These are phyloP conservation scores for Puccinia triticina DNA, from an alignment of 1,284 basidiomycete genomes.

Conservation along the genomic window DNA sequence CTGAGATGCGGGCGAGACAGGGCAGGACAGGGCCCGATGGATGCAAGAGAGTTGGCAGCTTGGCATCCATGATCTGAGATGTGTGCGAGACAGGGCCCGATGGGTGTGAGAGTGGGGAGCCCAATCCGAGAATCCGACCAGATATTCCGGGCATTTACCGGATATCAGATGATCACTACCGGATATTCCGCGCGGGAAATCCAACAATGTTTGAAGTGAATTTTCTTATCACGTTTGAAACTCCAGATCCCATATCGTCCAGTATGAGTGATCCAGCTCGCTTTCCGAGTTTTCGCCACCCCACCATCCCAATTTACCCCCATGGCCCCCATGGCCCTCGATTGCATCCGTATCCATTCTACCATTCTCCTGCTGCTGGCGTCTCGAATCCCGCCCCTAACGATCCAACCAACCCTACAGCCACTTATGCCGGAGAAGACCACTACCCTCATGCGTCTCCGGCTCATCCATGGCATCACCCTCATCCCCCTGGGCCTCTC, in stretches of 20 bases:
- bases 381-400: not conserved
- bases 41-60: too few species aligned
- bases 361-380: not conserved
- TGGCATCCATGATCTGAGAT: too few species aligned
- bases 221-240: not conserved
- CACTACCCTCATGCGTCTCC: not conserved
- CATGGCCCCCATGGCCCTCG: not conserved
- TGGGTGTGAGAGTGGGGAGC: too few species aligned
- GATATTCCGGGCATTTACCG: too few species aligned
- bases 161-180: too few species aligned
- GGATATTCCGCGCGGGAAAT: too few species aligned
- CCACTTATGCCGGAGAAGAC: not conserved
- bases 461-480: not conserved
- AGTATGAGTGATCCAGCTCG: not conserved
- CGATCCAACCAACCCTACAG: not conserved
- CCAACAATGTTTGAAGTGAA: too few species aligned
- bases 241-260: not conserved
- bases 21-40: too few species aligned
- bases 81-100: too few species aligned
- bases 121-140: too few species aligned
- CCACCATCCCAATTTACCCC: not conserved
- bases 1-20: too few species aligned
- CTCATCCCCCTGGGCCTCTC: not conserved
- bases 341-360: not conserved
- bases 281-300: not conserved